Evolutionary conservation across 2,329 filamentous ascomycete species (phyloP), one percentile per base, ranked within the genome.

Genomic region (Hypoxylon sp.): DNA sequence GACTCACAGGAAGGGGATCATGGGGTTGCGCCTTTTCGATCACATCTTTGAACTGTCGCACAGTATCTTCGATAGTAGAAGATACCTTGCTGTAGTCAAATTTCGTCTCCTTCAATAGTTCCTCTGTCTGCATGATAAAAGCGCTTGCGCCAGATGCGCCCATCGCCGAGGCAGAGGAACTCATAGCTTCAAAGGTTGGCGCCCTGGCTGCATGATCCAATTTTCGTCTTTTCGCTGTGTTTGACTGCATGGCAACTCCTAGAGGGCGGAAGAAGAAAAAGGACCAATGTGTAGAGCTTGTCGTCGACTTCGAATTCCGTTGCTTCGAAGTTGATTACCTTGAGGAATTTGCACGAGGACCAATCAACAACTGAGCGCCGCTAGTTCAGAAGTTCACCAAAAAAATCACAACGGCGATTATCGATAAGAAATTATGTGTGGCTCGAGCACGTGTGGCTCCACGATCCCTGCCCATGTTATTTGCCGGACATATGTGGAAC

Each of bases 101-200:
- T 59, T 81, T 83, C 61, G 84, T 81, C 66, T 88, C 84, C 62
- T 82, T 83, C 63, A 89, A 74, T 16, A 90, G 79, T 75, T 90
- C 87, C 47, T 88, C 85, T 2, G 87, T 86, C 76, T 89, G 84
- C 52, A 89, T 75, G 50, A 87, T 80, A 68, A 89, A 88, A 32
- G 85, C 83, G 74, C 84, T 86, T 14, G 85, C 81, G 7, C 73
- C 74, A 4, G 73, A 72, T 59, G 70, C 68, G 51, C 73, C 73
- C 73, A 83, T 80, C 30, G 82, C 79, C 46, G 83, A 73, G 19
- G 78, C 77, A 37, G 81, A 75, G 3, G 81, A 74, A 60, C 74
- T 78, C 32, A 75, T 77, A 50, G 78, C 76, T 66, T 82, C 78
- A 54, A 83, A 80, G 63, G 80, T 76, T 51, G 81, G 67, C 0